Evolutionary conservation across 768 basidiomycete genomes (phyloP).

Genomic region (Cantharellus cinnabarinus): DNA sequence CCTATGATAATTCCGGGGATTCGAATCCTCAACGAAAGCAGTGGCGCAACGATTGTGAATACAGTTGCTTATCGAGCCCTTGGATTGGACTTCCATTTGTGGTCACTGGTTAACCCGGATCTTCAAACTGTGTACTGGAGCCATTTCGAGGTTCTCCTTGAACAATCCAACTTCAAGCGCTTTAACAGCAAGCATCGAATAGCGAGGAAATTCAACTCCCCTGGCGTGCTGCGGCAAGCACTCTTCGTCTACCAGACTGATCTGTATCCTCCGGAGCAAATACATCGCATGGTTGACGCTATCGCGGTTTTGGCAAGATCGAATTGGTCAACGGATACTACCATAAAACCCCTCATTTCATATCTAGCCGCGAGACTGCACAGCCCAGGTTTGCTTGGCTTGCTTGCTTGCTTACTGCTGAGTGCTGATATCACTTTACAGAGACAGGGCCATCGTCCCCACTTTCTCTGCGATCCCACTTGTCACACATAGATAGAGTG

Average conservation of each 20-base stretch:
- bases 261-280: conserved; percentile 42
- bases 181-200: conserved; percentile 66
- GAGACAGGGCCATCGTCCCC: background rate
- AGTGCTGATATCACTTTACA: background rate
- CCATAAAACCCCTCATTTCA: conserved; percentile 69
- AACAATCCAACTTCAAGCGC: conserved; percentile 45
- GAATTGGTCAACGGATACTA: conserved; percentile 49
- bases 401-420: too few relatives aligned
- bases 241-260: conserved; percentile 67
- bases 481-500: conserved; percentile 31
- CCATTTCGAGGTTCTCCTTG: conserved; percentile 59
- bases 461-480: conserved; percentile 19
- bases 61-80: conserved; percentile 61
- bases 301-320: conserved; percentile 40
- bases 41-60: conserved; percentile 68
- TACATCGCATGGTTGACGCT: conserved; percentile 33
- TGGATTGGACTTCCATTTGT: conserved; percentile 78
- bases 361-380: conserved; percentile 69
- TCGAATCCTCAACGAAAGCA: conserved; percentile 14
- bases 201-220: conserved; percentile 23
- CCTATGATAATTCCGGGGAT: background rate
- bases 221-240: conserved; percentile 49
- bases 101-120: conserved; percentile 49
- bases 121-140: conserved; percentile 65
- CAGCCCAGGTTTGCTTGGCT: conserved; percentile 28